These are phyloP conservation scores for Sporothrix euskadiensis DNA, from an alignment of 2,329 filamentous ascomycete genomes.

Conservation along the genomic window DNA sequence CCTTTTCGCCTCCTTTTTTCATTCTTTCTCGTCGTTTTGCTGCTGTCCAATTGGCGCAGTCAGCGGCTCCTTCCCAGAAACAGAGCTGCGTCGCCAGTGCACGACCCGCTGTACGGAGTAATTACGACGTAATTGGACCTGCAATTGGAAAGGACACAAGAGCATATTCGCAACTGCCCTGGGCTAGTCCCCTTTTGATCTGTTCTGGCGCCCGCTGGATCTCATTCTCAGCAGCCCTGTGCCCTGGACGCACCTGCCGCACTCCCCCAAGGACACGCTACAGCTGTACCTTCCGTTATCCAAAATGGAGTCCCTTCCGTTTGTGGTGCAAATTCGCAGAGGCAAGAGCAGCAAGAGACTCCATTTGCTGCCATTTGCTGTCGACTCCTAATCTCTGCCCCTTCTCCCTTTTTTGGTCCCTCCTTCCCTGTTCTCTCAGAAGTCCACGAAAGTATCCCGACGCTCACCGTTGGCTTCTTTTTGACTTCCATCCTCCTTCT, in stretches of 20 bases:
- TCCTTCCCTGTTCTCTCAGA: conserved; percentile 5
- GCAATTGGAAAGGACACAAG: conserved; percentile 17
- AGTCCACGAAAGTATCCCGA: conserved; percentile 6
- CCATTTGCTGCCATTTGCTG: conserved; percentile 1
- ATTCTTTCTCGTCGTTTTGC: background rate
- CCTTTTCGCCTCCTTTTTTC: background rate
- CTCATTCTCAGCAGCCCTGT: conserved; percentile 4
- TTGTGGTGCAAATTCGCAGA: conserved; percentile 12
- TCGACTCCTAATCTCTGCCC: conserved; percentile 19
- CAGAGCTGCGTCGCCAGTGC: background rate
- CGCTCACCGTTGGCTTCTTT: background rate
- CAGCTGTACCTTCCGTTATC: conserved; percentile 8
- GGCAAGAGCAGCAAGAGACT: background rate
- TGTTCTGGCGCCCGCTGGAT: background rate
- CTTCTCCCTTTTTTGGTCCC: conserved; percentile 9
- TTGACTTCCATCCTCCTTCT: background rate
- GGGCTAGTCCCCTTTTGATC: conserved; percentile 20
- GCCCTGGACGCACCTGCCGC: background rate
- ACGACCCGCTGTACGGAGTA: background rate
- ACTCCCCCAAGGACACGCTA: background rate
- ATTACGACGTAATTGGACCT: no score
- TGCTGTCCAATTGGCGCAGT: conserved; percentile 11
- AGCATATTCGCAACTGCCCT: conserved; percentile 20
- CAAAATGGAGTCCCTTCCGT: conserved; percentile 16
- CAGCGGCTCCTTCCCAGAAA: conserved; percentile 7